Evolutionary conservation across 2,329 filamentous ascomycete species (phyloP), one percentile per base, ranked within the genome.

Genomic region (Pseudogymnoascus sp.): DNA sequence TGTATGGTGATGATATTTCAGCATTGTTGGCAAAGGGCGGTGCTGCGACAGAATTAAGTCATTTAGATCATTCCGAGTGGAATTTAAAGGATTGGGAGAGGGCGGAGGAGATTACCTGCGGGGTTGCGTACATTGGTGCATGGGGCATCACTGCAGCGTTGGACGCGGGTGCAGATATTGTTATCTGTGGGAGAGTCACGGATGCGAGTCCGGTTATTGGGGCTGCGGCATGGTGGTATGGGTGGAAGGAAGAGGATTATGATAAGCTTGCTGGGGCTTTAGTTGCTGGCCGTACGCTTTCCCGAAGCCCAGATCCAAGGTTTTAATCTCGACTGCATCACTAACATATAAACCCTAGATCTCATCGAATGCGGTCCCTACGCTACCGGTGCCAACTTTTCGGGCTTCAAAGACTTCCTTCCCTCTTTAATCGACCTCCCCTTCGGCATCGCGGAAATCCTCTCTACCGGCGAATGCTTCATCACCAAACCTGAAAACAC

Each of bases 361-460:
- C 62, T 73, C 2, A 73, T 72, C 53, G 72, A 71, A 61, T 72
- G 71, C 59, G 65, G 66, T 0, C 61, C 68, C 7, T 72, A 72
- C 62, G 65, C 66, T 1, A 65, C 24, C 60, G 70, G 68, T 38
- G 65, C 63, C 14, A 67, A 68, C 26, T 68, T 66, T 59, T 64
- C 64, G 8, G 66, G 64, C 11, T 70, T 69, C 72, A 78, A 13
- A 37, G 33, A 4, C 4, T 37, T 37, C 11, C 33, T 64, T 6
- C 61, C 61, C 0, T 66, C 71, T 0, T 69, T 81, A 14, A 68
- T 78, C 19, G 76, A 77, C 37, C 73, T 78, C 0, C 72, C 71
- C 0, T 80, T 79, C 62, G 77, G 76, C 0, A 80, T 82, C 65
- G 78, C 76, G 1, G 79, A 81, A 61, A 73, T 82, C 14, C 75